phyloP scores from a whole-genome alignment of 441 rosid genomes.

The Syzygium malaccense region DNA sequence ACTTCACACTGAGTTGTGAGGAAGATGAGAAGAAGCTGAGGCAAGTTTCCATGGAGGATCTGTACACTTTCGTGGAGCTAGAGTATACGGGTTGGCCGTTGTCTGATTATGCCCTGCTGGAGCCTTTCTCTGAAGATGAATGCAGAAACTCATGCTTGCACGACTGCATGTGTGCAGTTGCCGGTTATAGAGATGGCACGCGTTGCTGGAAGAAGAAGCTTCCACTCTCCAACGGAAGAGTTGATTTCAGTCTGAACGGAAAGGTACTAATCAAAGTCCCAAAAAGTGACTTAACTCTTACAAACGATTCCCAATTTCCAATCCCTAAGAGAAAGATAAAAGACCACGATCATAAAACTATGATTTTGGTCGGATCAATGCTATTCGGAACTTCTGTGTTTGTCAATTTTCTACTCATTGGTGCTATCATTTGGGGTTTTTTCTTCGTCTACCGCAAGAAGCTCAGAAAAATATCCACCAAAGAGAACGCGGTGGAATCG shows the following conservation, averaged over 20 bases:
- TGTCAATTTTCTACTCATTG: not conserved
- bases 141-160: not conserved
- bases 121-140: not conserved
- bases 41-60: not conserved
- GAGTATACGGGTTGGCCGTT: not conserved
- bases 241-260: not conserved
- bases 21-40: not conserved
- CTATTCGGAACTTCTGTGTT: slow-evolving; percentile 3
- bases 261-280: slow-evolving; percentile 1
- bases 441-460: not conserved
- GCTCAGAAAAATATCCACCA: not conserved
- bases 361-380: not conserved
- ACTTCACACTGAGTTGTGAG: slow-evolving; percentile 1
- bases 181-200: not conserved
- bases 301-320: not conserved
- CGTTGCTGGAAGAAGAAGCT: slow-evolving; percentile 12
- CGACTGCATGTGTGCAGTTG: slow-evolving; percentile 6
- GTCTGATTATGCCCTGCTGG: slow-evolving; percentile 1
- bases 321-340: not conserved
- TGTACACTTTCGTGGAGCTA: not conserved
- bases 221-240: slow-evolving; percentile 14
- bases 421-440: not conserved
- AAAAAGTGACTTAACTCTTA: not conserved
- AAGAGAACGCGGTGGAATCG: not conserved
- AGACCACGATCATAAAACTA: not conserved